Conservation (phyloP, 768 basidiomycete species). For the Boletus reticulatus region DNA sequence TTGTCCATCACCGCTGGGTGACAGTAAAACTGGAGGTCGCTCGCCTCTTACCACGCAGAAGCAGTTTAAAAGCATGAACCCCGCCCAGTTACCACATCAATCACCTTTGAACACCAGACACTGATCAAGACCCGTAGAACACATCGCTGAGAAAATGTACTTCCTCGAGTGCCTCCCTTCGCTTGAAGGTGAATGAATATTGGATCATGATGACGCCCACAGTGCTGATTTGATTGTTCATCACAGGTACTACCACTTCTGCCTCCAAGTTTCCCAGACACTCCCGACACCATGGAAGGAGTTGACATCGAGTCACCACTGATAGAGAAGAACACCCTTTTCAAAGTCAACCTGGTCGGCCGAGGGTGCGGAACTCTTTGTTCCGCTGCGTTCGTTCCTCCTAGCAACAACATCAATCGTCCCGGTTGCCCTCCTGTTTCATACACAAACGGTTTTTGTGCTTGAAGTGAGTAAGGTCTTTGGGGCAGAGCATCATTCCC, state of each 20-base stretch:
- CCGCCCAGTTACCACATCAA: too few species aligned
- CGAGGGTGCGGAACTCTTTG: slow-evolving; percentile 6
- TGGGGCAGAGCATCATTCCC: slow-evolving; percentile 5
- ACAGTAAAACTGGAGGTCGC: too few species aligned
- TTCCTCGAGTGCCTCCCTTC: not conserved
- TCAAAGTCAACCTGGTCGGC: not conserved
- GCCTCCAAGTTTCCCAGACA: not conserved
- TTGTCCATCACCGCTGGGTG: too few species aligned
- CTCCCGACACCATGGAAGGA: too few species aligned
- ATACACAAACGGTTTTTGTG: not conserved
- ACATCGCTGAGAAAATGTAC: not conserved
- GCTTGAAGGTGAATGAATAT: not conserved
- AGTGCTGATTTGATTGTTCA: not conserved
- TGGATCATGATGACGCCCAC: not conserved
- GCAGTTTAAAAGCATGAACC: too few species aligned
- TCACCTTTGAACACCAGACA: not conserved
- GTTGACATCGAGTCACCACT: too few species aligned
- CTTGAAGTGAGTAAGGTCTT: slow-evolving; percentile 1
- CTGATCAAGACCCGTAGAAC: not conserved
- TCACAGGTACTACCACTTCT: not conserved
- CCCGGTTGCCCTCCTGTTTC: slow-evolving; percentile 4
- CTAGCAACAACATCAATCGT: not conserved
- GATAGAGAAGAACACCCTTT: too few species aligned
- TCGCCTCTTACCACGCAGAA: too few species aligned
- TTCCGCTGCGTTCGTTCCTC: slow-evolving; percentile 5